phyloP scores from a whole-genome alignment of 2,329 filamentous ascomycete genomes.

The Cercospora sojina region DNA sequence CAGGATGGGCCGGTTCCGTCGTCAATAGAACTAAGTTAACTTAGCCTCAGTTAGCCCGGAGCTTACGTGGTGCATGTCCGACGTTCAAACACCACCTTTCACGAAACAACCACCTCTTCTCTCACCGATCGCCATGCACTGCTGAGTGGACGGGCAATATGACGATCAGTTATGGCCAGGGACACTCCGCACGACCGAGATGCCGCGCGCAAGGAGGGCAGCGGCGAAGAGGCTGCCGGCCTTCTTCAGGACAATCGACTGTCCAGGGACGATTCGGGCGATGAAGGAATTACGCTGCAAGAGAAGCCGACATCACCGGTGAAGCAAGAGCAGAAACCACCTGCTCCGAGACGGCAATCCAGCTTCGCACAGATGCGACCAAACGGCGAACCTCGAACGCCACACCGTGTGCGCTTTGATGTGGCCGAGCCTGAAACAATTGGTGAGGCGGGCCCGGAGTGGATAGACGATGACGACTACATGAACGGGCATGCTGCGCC shows the following conservation, averaged over 20 bases:
- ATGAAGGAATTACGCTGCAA: slow-evolving; percentile 29
- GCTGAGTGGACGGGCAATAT: slow-evolving; percentile 25
- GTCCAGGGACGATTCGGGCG: slow-evolving; percentile 28
- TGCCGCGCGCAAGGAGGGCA: slow-evolving; percentile 27
- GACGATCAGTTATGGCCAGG: slow-evolving; percentile 41
- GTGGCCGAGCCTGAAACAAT: slow-evolving; percentile 40
- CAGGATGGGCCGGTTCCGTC: slow-evolving; percentile 1
- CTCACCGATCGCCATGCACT: slow-evolving; percentile 13
- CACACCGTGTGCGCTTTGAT: slow-evolving; percentile 74
- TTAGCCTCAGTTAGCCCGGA: slow-evolving; percentile 4
- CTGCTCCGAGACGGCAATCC: slow-evolving; percentile 35
- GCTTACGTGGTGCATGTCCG: slow-evolving; percentile 6
- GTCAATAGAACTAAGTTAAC: too few relatives aligned
- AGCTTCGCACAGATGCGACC: slow-evolving; percentile 50
- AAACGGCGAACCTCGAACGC: slow-evolving; percentile 60
- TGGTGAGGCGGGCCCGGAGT: slow-evolving; percentile 36
- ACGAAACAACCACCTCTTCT: neutral
- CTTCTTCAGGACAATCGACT: slow-evolving; percentile 29
- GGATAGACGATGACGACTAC: slow-evolving; percentile 63
- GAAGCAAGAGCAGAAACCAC: slow-evolving; percentile 12
- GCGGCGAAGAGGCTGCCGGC: slow-evolving; percentile 32
- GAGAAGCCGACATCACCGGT: slow-evolving; percentile 18
- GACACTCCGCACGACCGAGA: slow-evolving; percentile 33
- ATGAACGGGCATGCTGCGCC: slow-evolving; percentile 44
- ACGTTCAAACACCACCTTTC: slow-evolving; percentile 2